These are phyloP conservation scores for Thraustochytrium sp. DNA, from an alignment of 352 stramenopile genomes.

Conservation along the genomic window DNA sequence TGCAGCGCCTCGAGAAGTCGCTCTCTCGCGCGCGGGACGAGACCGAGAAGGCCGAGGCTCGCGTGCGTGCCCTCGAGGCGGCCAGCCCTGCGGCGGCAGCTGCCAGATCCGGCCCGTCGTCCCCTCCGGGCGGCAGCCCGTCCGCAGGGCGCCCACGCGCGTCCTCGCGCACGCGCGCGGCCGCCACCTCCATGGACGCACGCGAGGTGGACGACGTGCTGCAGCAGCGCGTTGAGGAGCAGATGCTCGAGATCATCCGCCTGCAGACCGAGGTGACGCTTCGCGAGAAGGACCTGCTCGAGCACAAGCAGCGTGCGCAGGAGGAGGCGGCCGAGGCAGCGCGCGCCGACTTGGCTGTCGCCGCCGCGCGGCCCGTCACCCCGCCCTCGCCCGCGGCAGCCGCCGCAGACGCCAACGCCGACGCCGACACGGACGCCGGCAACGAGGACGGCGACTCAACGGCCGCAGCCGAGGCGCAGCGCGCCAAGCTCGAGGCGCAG, in stretches of 20 bases:
- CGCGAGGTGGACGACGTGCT: constrained; percentile 1
- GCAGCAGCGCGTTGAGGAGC: constrained; percentile 26
- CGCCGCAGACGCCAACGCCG: background rate
- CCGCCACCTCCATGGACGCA: background rate
- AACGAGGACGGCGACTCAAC: background rate
- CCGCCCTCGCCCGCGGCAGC: background rate
- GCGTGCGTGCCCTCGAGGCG: background rate
- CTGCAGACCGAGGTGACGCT: constrained; percentile 27
- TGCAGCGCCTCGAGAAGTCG: background rate
- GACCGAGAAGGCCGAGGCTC: background rate
- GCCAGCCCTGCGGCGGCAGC: too few species aligned
- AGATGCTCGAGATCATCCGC: constrained; percentile 31
- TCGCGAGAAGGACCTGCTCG: background rate
- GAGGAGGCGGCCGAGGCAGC: background rate
- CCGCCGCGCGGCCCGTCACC: too few species aligned
- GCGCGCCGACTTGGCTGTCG: too few species aligned
- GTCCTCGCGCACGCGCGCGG: too few species aligned
- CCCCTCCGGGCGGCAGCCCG: too few species aligned
- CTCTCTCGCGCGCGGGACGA: background rate
- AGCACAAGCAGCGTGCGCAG: constrained; percentile 12
- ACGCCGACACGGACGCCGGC: background rate
- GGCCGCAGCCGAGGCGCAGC: background rate
- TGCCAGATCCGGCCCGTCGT: too few species aligned
- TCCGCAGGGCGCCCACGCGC: too few species aligned
- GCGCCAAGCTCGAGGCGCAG: background rate